phyloP scores from a whole-genome alignment of 2,329 filamentous ascomycete species.

The Clonostachys sp. region DNA sequence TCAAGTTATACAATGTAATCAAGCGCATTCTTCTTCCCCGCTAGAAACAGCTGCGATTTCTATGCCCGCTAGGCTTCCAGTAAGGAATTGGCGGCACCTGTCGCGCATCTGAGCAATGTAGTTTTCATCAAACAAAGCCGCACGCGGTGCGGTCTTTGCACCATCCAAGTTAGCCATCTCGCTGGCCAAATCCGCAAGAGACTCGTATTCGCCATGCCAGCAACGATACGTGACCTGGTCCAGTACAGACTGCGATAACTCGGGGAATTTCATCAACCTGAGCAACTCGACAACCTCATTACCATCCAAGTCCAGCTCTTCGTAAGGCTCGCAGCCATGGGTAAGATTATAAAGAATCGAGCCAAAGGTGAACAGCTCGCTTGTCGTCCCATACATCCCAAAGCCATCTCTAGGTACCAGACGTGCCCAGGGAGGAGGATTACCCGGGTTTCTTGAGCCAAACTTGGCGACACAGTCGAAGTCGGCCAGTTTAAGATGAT shows the following conservation, averaged over 20 bases:
- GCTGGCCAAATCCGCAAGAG: background rate
- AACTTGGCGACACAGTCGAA: slow-evolving; percentile 3
- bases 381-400: background rate
- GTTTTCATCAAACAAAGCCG: too few species aligned
- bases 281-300: background rate
- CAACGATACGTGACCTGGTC: slow-evolving; percentile 1
- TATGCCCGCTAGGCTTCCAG: too few species aligned
- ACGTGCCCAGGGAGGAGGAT: slow-evolving; percentile 1
- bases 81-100: too few species aligned
- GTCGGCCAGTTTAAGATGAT: slow-evolving; percentile 6
- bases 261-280: slow-evolving; percentile 1
- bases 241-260: background rate
- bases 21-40: too few species aligned
- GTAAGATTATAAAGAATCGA: slow-evolving; percentile 4
- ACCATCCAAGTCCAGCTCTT: background rate
- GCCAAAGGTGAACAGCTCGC: background rate
- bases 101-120: too few species aligned
- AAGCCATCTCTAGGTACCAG: background rate
- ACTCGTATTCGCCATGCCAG: slow-evolving; percentile 1
- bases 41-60: too few species aligned
- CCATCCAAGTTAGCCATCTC: background rate
- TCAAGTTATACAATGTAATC: too few species aligned
- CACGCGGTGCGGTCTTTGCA: background rate
- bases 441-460: slow-evolving; percentile 1
- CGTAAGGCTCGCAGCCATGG: slow-evolving; percentile 1